Evolutionary conservation across 2,329 filamentous ascomycete genomes (phyloP).

Genomic region (Akanthomyces uredinophilus): DNA sequence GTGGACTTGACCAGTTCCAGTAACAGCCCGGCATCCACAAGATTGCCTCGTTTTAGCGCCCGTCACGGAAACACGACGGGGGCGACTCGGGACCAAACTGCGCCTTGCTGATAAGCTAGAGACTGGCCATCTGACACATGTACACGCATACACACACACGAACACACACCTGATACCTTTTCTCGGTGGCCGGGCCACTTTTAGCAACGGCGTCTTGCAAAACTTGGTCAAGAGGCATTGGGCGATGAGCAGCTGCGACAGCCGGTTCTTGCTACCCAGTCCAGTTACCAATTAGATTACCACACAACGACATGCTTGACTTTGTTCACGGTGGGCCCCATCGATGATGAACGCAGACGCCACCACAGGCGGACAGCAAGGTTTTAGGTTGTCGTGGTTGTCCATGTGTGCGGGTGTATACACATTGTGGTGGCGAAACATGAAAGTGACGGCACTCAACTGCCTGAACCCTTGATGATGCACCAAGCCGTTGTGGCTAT

Average conservation of each 20-base stretch:
- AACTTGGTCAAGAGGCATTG: background rate
- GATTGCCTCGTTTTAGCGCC: background rate
- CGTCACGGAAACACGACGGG: background rate
- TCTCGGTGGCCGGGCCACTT: background rate
- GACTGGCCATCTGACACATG: background rate
- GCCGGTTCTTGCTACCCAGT: background rate
- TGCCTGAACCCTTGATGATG: too few species aligned
- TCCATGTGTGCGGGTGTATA: too few species aligned
- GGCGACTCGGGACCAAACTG: background rate
- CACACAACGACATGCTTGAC: background rate
- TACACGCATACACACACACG: background rate
- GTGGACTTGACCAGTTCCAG: background rate
- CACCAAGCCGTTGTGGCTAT: too few species aligned
- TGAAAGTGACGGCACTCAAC: background rate
- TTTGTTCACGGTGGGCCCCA: background rate
- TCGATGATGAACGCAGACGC: constrained; percentile 4
- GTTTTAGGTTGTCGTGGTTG: background rate
- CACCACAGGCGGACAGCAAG: background rate
- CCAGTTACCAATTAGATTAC: background rate
- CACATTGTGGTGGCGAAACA: background rate
- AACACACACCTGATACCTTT: too few species aligned
- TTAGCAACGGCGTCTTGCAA: background rate
- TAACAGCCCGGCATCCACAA: background rate
- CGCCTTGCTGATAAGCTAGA: too few species aligned
- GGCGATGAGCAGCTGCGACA: background rate